Conservation (phyloP, 768 basidiomycete genomes). For the Auriculariales sp. region DNA sequence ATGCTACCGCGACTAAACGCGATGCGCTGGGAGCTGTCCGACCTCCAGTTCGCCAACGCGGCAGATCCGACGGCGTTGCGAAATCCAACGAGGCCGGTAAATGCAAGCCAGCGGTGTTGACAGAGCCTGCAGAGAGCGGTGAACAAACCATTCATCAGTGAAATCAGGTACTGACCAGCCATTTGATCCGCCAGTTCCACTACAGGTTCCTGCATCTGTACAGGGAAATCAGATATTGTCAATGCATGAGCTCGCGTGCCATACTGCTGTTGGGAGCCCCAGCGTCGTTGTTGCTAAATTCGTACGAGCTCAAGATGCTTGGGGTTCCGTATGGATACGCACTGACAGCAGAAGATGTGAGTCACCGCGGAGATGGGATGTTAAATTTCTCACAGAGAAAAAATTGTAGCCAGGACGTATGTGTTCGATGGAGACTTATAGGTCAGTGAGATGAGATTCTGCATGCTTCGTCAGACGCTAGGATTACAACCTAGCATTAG, state of each 20-base stretch:
- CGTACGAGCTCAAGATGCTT: conserved; percentile 44
- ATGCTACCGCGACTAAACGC: conserved; percentile 47
- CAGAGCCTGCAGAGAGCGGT: conserved; percentile 25
- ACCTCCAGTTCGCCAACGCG: conserved; percentile 39
- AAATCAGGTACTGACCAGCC: conserved; percentile 24
- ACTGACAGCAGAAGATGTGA: too few relatives aligned
- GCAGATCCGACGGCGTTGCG: conserved; percentile 14
- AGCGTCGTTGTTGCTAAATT: conserved; percentile 24
- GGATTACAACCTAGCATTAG: background rate
- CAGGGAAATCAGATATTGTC: background rate
- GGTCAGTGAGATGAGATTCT: conserved; percentile 41
- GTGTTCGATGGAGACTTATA: conserved; percentile 50
- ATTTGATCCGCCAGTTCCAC: conserved; percentile 31
- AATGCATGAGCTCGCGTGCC: background rate
- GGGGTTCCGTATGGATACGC: conserved; percentile 57
- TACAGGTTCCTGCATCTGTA: conserved; percentile 34
- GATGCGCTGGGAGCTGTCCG: conserved; percentile 42
- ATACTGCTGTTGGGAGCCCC: conserved; percentile 47
- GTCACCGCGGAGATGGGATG: background rate
- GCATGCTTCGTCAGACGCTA: background rate
- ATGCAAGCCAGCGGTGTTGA: conserved; percentile 45
- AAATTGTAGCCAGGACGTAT: conserved; percentile 43
- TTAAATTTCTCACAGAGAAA: conserved; percentile 27
- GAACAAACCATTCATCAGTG: background rate
- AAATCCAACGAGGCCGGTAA: conserved; percentile 33